Percentiles rank a stretch among this genome's conserved stretches.
Evolutionary conservation across 1,284 basidiomycete genomes (phyloP).

Genomic region (Ceratobasidium sp.): DNA sequence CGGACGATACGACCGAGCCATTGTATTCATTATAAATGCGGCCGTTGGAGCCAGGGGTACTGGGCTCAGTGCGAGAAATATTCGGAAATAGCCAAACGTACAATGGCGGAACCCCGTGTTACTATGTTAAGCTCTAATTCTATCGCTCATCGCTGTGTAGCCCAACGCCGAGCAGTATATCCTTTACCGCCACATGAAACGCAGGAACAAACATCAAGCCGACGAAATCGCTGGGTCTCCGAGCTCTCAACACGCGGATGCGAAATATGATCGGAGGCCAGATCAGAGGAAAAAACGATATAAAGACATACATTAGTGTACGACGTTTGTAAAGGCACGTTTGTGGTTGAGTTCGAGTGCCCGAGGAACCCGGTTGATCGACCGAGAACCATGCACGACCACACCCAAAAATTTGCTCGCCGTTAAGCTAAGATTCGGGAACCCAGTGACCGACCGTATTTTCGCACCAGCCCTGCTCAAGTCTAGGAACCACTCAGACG

Average conservation of each 20-base stretch:
- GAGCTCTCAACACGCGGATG: neutral
- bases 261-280: neutral
- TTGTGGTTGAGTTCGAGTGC: neutral
- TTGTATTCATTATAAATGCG: conserved; percentile 71
- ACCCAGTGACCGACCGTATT: neutral
- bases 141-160: neutral
- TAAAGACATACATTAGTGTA: neutral
- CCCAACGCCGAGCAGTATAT: neutral
- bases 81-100: conserved; percentile 10
- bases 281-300: neutral
- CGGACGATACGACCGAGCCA: conserved; percentile 97
- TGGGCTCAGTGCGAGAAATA: conserved; percentile 43
- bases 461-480: neutral
- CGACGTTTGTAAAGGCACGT: neutral
- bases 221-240: neutral
- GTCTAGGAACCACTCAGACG: neutral
- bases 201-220: conserved; percentile 25
- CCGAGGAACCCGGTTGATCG: conserved; percentile 13
- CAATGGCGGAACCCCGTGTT: conserved; percentile 5
- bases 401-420: neutral
- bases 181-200: conserved; percentile 23
- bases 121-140: neutral
- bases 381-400: conserved; percentile 15
- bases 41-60: conserved; percentile 44
- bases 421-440: neutral